Percentiles rank a stretch among this genome's conserved stretches.
These are phyloP conservation scores for Ceratocystis cubensis DNA, from an alignment of 2,329 filamentous ascomycete genomes.

Conservation along the genomic window DNA sequence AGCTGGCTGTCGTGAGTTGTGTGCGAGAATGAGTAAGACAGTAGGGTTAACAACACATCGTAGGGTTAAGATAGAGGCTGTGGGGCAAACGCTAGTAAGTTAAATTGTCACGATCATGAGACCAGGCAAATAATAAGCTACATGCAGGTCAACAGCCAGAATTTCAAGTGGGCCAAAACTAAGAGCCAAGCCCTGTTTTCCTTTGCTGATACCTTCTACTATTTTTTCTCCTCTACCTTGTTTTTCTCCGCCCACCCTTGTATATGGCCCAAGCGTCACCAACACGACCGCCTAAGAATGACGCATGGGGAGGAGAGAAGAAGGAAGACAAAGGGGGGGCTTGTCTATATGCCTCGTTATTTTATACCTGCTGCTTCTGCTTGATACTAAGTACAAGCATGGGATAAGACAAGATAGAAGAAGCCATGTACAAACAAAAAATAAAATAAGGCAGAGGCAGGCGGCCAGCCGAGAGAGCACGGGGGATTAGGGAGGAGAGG, in stretches of 20 bases:
- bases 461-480: not conserved
- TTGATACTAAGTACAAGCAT: not conserved
- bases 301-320: not conserved
- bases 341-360: constrained; percentile 1
- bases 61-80: not conserved
- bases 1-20: not conserved
- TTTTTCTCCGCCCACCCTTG: not conserved
- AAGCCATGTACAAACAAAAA: not conserved
- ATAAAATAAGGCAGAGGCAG: not conserved
- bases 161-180: not conserved
- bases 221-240: not conserved
- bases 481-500: too few species aligned
- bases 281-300: not conserved
- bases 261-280: constrained; percentile 1
- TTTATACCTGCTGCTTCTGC: not conserved
- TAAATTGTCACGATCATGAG: not conserved
- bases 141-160: not conserved
- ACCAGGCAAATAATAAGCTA: not conserved
- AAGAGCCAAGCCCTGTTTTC: not conserved
- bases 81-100: not conserved
- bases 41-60: too few species aligned
- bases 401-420: not conserved
- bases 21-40: not conserved
- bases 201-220: too few species aligned
- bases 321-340: not conserved